Conservation (phyloP, 768 basidiomycete species). For the Filobasidium floriforme region DNA sequence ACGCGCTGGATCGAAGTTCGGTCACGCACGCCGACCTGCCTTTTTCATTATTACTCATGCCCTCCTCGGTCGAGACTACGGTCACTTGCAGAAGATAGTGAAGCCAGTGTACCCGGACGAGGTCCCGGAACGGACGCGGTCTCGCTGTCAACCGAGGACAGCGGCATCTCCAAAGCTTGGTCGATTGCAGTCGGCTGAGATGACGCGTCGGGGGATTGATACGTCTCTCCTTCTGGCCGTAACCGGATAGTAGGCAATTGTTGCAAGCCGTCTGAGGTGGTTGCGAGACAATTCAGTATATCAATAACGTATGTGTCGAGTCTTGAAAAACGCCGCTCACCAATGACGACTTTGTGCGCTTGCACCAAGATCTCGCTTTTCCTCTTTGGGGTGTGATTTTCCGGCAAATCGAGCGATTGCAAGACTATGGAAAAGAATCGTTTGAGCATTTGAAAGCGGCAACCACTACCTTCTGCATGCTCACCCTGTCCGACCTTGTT, state of each 20-base stretch:
- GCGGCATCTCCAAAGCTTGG: not conserved
- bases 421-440: conserved; percentile 47
- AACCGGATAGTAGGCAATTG: conserved; percentile 63
- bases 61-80: no score
- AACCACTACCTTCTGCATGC: conserved; percentile 31
- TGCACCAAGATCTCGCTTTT: conserved; percentile 74
- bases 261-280: conserved; percentile 31
- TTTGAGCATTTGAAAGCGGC: not conserved
- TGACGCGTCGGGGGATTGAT: not conserved
- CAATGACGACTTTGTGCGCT: conserved; percentile 78
- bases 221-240: conserved; percentile 54
- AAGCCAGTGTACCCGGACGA: not conserved
- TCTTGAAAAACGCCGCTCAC: conserved; percentile 48
- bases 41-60: no score
- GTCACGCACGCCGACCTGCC: no score
- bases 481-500: conserved; percentile 68
- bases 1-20: no score
- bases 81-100: no score
- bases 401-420: conserved; percentile 50
- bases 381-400: conserved; percentile 59
- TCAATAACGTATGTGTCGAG: not conserved
- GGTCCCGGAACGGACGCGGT: not conserved
- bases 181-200: not conserved
- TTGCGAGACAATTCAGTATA: not conserved
- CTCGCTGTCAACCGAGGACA: not conserved